A percentile compares a stretch with the other conserved stretches of the same genome.
Evolutionary conservation across 2,329 filamentous ascomycete genomes (phyloP).

Genomic region (Xylaria digitata): DNA sequence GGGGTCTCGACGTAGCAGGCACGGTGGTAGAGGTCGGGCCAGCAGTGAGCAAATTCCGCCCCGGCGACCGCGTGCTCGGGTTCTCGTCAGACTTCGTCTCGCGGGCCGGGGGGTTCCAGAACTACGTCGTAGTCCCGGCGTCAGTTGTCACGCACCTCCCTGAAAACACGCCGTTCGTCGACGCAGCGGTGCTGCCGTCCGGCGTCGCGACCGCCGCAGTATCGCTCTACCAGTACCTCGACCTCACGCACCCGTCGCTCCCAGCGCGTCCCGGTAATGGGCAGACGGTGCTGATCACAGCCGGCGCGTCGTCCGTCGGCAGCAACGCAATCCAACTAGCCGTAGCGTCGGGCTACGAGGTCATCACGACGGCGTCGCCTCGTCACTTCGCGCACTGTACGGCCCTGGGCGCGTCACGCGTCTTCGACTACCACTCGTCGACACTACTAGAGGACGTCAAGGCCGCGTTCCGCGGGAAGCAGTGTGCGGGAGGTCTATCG

Average conservation of each 20-base stretch:
- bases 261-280: slow-evolving; percentile 13
- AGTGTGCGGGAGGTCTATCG: slow-evolving; percentile 41
- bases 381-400: slow-evolving; percentile 55
- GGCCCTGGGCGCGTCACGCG: slow-evolving; percentile 54
- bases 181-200: slow-evolving; percentile 46
- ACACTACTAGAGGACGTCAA: slow-evolving; percentile 48
- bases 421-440: slow-evolving; percentile 56
- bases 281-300: slow-evolving; percentile 57
- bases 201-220: slow-evolving; percentile 46
- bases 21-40: slow-evolving; percentile 48
- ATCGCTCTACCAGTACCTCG: slow-evolving; percentile 43
- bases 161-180: slow-evolving; percentile 31
- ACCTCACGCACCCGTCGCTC: slow-evolving; percentile 27
- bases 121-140: slow-evolving; percentile 39
- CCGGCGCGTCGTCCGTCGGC: slow-evolving; percentile 60
- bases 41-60: slow-evolving; percentile 42
- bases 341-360: slow-evolving; percentile 56
- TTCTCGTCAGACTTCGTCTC: slow-evolving; percentile 22
- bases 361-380: slow-evolving; percentile 55
- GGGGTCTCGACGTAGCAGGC: slow-evolving; percentile 51
- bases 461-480: slow-evolving; percentile 38
- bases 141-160: slow-evolving; percentile 38
- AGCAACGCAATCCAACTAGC: slow-evolving; percentile 60
- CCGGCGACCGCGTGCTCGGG: slow-evolving; percentile 51
- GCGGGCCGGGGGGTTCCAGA: slow-evolving; percentile 46